Percentiles rank a stretch among this genome's conserved stretches.
phyloP scores from a whole-genome alignment of 345 rosid species.

The Euphorbia peplus region DNA sequence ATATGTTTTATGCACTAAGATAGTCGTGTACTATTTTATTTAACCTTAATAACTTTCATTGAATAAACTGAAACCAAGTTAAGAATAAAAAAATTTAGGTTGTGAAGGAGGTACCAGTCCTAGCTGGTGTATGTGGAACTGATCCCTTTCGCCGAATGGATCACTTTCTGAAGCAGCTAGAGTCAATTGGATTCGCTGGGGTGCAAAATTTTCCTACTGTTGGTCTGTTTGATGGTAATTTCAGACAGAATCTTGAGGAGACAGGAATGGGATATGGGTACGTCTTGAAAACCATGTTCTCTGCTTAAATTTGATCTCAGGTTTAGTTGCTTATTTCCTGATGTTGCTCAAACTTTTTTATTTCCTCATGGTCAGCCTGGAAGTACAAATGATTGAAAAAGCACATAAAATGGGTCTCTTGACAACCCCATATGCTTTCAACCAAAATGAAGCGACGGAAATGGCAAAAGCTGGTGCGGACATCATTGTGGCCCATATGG shows the following conservation, averaged over 20 bases:
- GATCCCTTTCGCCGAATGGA: slow-evolving; percentile 93
- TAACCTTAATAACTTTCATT: background rate
- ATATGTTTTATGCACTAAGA: background rate
- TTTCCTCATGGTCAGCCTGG: slow-evolving; percentile 48
- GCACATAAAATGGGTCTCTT: slow-evolving; percentile 85
- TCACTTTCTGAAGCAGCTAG: slow-evolving; percentile 76
- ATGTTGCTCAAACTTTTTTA: background rate
- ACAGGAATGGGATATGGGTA: slow-evolving; percentile 98
- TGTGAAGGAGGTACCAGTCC: slow-evolving; percentile 79
- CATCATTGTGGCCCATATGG: slow-evolving; percentile 96
- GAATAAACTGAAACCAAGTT: slow-evolving; percentile 2
- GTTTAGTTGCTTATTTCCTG: slow-evolving; percentile 7
- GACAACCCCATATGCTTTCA: slow-evolving; percentile 92
- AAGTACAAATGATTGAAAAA: slow-evolving; percentile 80
- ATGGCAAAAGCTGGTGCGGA: slow-evolving; percentile 97
- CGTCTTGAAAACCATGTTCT: slow-evolving; percentile 17
- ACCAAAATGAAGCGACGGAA: slow-evolving; percentile 60
- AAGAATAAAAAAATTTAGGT: slow-evolving; percentile 43
- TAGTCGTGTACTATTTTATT: background rate
- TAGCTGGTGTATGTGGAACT: slow-evolving; percentile 93
- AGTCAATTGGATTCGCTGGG: slow-evolving; percentile 81
- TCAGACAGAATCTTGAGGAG: slow-evolving; percentile 91
- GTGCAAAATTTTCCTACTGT: slow-evolving; percentile 98
- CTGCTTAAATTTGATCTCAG: slow-evolving; percentile 7
- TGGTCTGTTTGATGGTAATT: slow-evolving; percentile 93